Conservation (phyloP, 495 filamentous ascomycete species). For the Corynascus novoguineensis region DNA sequence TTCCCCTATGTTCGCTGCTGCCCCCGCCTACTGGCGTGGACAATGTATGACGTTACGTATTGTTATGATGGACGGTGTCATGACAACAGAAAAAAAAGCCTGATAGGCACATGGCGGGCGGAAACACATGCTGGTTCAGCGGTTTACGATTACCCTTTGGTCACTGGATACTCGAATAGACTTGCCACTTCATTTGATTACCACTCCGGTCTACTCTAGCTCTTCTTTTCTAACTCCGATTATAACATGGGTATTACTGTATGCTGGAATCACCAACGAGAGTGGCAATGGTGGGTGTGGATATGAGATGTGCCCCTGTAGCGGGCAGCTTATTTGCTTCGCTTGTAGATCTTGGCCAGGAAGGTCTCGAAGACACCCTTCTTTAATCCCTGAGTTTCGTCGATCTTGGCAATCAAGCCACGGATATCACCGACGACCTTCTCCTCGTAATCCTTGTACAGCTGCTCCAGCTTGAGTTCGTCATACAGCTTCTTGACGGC, state of each 20-base stretch:
- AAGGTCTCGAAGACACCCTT: constrained; percentile 85
- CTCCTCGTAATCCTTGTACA: constrained; percentile 87
- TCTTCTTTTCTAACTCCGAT: background rate
- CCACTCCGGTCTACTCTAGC: background rate
- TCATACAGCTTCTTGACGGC: constrained; percentile 81
- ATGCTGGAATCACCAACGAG: background rate
- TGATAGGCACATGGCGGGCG: too few species aligned
- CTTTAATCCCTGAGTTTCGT: constrained; percentile 82
- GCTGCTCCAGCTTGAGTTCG: constrained; percentile 72
- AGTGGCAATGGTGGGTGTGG: too few species aligned
- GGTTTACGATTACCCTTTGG: background rate
- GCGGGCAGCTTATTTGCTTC: constrained; percentile 62
- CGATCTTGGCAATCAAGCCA: constrained; percentile 67
- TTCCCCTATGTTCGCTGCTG: background rate
- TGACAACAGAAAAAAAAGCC: background rate
- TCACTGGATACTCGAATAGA: background rate
- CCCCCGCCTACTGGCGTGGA: too few species aligned
- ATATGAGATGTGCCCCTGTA: background rate
- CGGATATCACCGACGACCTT: constrained; percentile 67
- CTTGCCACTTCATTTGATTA: background rate
- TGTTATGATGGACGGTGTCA: background rate
- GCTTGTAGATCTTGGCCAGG: constrained; percentile 93
- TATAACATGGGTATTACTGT: constrained; percentile 1
- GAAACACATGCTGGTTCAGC: background rate
- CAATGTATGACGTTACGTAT: background rate